phyloP scores from a whole-genome alignment of 805 yeast species.

The Metschnikowia colocasiae region DNA sequence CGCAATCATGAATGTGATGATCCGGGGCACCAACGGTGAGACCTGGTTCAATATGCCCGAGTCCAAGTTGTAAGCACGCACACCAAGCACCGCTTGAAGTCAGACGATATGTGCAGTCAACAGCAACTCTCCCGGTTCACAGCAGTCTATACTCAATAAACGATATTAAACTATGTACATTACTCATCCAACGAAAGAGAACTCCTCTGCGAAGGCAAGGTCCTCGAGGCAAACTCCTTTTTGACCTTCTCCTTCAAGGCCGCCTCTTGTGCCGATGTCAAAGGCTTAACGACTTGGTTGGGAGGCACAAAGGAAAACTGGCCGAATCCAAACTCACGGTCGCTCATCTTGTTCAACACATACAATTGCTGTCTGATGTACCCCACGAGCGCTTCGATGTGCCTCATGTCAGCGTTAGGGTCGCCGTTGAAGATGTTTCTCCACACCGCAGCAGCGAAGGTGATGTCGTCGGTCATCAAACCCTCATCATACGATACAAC shows the following conservation, averaged over 20 bases:
- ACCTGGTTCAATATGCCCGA: constrained; percentile 23
- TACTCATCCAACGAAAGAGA: constrained; percentile 41
- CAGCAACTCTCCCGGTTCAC: too few species aligned
- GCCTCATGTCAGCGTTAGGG: constrained; percentile 73
- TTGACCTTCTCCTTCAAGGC: constrained; percentile 49
- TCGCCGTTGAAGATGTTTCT: constrained; percentile 89
- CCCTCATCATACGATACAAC: constrained; percentile 93
- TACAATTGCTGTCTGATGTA: constrained; percentile 88
- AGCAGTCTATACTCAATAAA: too few species aligned
- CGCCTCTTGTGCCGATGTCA: constrained; percentile 62
- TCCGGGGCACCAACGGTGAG: constrained; percentile 34
- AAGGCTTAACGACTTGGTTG: constrained; percentile 66
- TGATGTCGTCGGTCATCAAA: constrained; percentile 70
- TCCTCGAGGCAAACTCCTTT: constrained; percentile 48
- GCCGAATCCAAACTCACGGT: constrained; percentile 91
- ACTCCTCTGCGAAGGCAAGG: constrained; percentile 59
- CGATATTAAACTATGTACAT: constrained; percentile 6
- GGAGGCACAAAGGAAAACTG: constrained; percentile 82
- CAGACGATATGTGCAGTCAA: background rate
- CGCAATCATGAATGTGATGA: constrained; percentile 44
- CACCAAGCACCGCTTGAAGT: background rate
- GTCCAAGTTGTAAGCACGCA: constrained; percentile 11
- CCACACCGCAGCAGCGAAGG: constrained; percentile 78
- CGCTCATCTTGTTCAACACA: constrained; percentile 79
- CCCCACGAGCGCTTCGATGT: constrained; percentile 83